Evolutionary conservation across 352 stramenopile species (phyloP).

Genomic region (Plasmopara halstedii): DNA sequence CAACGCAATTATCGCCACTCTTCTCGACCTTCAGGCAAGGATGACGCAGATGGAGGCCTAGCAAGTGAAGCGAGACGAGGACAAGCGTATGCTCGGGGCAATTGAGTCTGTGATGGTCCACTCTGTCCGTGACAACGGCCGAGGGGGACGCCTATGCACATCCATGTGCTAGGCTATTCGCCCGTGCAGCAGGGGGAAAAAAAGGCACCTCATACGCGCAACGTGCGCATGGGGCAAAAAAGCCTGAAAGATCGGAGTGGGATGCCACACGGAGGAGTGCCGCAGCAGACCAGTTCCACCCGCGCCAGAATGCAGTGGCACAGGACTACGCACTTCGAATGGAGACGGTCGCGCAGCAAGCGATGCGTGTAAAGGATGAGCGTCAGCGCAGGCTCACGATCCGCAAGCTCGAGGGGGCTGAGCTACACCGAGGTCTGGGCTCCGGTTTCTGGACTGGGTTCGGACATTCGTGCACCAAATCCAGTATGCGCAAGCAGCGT

Average conservation of each 20-base stretch:
- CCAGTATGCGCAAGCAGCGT: neutral
- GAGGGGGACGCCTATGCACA: neutral
- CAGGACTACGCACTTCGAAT: neutral
- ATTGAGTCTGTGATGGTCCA: neutral
- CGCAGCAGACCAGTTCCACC: neutral
- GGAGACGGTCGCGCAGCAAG: neutral
- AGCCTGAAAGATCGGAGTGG: neutral
- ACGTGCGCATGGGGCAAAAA: neutral
- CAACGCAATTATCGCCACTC: neutral
- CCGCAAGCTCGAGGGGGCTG: neutral
- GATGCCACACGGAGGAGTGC: neutral
- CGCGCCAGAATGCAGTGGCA: neutral
- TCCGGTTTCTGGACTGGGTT: neutral
- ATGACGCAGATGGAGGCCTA: neutral
- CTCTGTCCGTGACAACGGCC: neutral
- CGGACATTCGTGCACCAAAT: neutral
- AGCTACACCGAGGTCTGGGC: neutral
- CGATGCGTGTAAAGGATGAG: neutral
- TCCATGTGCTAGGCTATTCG: neutral
- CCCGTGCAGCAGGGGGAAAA: neutral
- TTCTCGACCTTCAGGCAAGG: neutral
- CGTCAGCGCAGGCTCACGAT: neutral
- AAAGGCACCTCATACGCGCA: neutral
- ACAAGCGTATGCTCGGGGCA: neutral
- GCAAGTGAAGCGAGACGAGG: neutral